Percentiles rank a stretch among this genome's conserved stretches.
These are phyloP conservation scores for Fusarium kyushuense DNA, from an alignment of 2,329 filamentous ascomycete genomes.

Conservation along the genomic window DNA sequence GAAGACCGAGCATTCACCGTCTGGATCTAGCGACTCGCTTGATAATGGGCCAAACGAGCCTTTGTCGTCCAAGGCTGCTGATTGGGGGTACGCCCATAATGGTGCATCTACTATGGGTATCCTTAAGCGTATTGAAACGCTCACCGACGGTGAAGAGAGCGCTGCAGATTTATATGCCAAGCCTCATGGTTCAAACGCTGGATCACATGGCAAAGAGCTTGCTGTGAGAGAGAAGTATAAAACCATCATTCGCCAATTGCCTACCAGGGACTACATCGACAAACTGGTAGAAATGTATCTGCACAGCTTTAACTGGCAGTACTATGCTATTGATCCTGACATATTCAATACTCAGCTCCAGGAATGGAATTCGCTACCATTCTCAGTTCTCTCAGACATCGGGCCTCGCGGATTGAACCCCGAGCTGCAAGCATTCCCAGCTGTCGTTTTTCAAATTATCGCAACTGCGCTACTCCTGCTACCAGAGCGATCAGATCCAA, in stretches of 20 bases:
- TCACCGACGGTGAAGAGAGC: conserved; percentile 49
- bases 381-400: conserved; percentile 61
- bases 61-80: conserved; percentile 58
- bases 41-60: conserved; percentile 44
- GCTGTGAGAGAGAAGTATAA: conserved; percentile 69
- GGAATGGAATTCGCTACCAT: conserved; percentile 67
- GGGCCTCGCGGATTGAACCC: conserved; percentile 64
- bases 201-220: conserved; percentile 47
- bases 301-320: conserved; percentile 69
- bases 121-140: conserved; percentile 65
- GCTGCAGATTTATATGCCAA: background rate
- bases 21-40: background rate
- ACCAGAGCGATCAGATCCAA: conserved; percentile 60
- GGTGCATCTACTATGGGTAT: conserved; percentile 66
- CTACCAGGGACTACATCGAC: conserved; percentile 66
- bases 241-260: conserved; percentile 67
- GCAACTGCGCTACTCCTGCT: conserved; percentile 67
- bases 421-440: conserved; percentile 68
- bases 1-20: background rate
- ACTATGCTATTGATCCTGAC: conserved; percentile 66
- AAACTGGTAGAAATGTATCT: conserved; percentile 68
- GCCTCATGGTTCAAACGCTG: background rate
- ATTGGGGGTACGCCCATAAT: conserved; percentile 67
- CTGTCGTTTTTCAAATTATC: conserved; percentile 69
- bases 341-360: conserved; percentile 64